Evolutionary conservation across 352 stramenopile genomes (phyloP).

Genomic region (Phytopythium litorale): DNA sequence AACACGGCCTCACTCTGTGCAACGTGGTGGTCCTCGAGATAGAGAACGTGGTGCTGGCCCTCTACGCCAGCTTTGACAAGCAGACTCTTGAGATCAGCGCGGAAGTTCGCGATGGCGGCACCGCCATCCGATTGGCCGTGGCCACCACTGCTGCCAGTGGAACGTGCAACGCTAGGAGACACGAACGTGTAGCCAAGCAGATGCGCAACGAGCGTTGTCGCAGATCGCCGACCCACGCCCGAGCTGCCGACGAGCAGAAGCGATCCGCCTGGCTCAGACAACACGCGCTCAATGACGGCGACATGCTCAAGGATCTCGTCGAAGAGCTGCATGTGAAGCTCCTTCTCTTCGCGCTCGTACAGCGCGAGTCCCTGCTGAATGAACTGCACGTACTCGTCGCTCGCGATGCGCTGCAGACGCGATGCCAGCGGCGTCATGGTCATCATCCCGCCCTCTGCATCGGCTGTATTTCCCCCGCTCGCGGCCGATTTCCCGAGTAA

Average conservation of each 20-base stretch:
- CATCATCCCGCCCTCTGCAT: slow-evolving; percentile 4
- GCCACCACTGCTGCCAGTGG: not conserved
- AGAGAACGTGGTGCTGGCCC: slow-evolving; percentile 84
- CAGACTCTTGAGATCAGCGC: slow-evolving; percentile 86
- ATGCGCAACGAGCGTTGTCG: slow-evolving; percentile 81
- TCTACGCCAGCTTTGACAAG: slow-evolving; percentile 85
- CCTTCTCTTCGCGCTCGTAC: slow-evolving; percentile 94
- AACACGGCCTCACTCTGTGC: slow-evolving; percentile 82
- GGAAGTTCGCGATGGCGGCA: slow-evolving; percentile 46
- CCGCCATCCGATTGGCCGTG: not conserved
- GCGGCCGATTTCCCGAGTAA: slow-evolving; percentile 34
- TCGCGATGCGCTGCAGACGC: slow-evolving; percentile 51
- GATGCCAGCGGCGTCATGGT: slow-evolving; percentile 17
- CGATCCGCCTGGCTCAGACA: slow-evolving; percentile 83
- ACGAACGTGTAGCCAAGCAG: slow-evolving; percentile 89
- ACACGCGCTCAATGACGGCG: slow-evolving; percentile 84
- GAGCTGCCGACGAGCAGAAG: slow-evolving; percentile 88
- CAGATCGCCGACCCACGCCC: slow-evolving; percentile 86
- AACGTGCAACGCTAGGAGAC: slow-evolving; percentile 70
- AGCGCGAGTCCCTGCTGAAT: slow-evolving; percentile 88
- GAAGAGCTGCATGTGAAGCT: slow-evolving; percentile 93
- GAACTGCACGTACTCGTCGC: slow-evolving; percentile 82
- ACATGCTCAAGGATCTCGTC: slow-evolving; percentile 91
- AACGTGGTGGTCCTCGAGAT: slow-evolving; percentile 94
- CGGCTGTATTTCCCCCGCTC: slow-evolving; percentile 12